These are phyloP conservation scores for Paraconiothyrium sp. DNA, from an alignment of 2,329 filamentous ascomycete genomes.

Conservation along the genomic window DNA sequence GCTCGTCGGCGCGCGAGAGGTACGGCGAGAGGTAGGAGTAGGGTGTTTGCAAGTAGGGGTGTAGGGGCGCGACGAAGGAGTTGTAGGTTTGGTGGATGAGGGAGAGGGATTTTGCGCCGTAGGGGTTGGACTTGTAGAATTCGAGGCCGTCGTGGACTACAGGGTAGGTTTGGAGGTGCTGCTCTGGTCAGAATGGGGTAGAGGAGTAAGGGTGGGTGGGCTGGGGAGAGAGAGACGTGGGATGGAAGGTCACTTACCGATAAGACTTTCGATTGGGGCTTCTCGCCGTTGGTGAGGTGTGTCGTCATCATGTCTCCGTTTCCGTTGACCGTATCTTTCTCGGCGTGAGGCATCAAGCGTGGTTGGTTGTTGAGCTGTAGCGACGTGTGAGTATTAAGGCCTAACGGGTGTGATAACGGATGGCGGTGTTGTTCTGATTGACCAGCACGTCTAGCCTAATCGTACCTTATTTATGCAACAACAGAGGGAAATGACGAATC, in stretches of 20 bases:
- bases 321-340: slow-evolving; percentile 40
- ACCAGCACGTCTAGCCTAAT: background rate
- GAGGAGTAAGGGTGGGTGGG: background rate
- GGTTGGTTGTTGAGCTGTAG: slow-evolving; percentile 1
- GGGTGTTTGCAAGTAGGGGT: slow-evolving; percentile 80
- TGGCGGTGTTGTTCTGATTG: background rate
- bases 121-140: slow-evolving; percentile 81
- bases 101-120: slow-evolving; percentile 83
- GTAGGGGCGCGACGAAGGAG: slow-evolving; percentile 77
- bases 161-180: slow-evolving; percentile 89
- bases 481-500: background rate
- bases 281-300: slow-evolving; percentile 51
- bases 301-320: slow-evolving; percentile 48
- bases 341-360: slow-evolving; percentile 44
- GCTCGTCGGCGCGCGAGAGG: slow-evolving; percentile 77
- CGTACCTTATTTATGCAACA: slow-evolving; percentile 9
- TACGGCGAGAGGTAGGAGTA: slow-evolving; percentile 87
- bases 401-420: background rate
- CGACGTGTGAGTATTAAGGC: background rate
- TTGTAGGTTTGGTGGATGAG: slow-evolving; percentile 79
- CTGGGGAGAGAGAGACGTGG: slow-evolving; percentile 16
- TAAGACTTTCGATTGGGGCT: slow-evolving; percentile 49
- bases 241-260: slow-evolving; percentile 43
- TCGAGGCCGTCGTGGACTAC: slow-evolving; percentile 80
- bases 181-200: background rate